phyloP scores from a whole-genome alignment of 108 stramenopile species.

The Discostella pseudostelligera region DNA sequence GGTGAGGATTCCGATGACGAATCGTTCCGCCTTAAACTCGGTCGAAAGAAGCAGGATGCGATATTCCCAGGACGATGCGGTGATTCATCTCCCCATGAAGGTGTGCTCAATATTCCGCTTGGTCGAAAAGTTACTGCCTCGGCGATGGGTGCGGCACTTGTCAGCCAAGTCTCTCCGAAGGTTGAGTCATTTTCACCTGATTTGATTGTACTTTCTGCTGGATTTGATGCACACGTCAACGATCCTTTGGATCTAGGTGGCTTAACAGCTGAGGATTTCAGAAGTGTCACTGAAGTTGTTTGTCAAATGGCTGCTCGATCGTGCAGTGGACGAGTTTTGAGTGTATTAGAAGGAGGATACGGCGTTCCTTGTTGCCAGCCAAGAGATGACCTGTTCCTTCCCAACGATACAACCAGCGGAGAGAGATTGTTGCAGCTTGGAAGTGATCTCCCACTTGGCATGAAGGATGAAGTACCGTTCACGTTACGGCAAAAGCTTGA shows the following conservation, averaged over 20 bases:
- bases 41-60: constrained; percentile 56
- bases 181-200: constrained; percentile 92
- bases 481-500: constrained; percentile 62
- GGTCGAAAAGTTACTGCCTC: constrained; percentile 70
- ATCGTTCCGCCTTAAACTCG: constrained; percentile 42
- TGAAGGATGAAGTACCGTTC: constrained; percentile 68
- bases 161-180: constrained; percentile 73
- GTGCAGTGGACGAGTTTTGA: constrained; percentile 93
- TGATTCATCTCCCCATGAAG: constrained; percentile 78
- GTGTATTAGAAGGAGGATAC: constrained; percentile 97
- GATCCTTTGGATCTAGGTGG: constrained; percentile 88
- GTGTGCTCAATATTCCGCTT: constrained; percentile 87
- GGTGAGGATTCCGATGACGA: constrained; percentile 63
- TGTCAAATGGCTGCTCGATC: constrained; percentile 80
- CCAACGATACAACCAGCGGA: constrained; percentile 7
- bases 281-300: constrained; percentile 76
- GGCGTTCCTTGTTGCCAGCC: constrained; percentile 87
- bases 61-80: constrained; percentile 90
- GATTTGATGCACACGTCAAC: constrained; percentile 93
- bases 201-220: constrained; percentile 92
- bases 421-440: constrained; percentile 65
- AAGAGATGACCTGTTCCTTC: constrained; percentile 53
- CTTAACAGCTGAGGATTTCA: constrained; percentile 84
- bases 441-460: constrained; percentile 65
- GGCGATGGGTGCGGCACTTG: constrained; percentile 72